phyloP scores from a whole-genome alignment of 2,329 filamentous ascomycete species.

The Lithohypha guttulata region DNA sequence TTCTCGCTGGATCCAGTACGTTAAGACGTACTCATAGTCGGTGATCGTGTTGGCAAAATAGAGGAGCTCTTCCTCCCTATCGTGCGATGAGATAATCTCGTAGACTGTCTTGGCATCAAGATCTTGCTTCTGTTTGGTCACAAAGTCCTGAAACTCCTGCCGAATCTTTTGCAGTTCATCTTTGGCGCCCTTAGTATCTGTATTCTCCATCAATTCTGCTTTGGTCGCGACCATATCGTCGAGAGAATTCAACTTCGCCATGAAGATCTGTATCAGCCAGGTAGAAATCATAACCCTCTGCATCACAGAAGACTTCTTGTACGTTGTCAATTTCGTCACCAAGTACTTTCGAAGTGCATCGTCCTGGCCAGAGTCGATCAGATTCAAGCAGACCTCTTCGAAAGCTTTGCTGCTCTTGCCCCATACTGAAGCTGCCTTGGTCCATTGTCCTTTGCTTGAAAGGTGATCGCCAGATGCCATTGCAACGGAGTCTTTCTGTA shows the following conservation, averaged over 20 bases:
- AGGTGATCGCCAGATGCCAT: slow-evolving; percentile 86
- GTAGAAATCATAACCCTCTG: slow-evolving; percentile 90
- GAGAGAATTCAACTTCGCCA: slow-evolving; percentile 89
- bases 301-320: slow-evolving; percentile 79
- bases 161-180: slow-evolving; percentile 60
- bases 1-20: slow-evolving; percentile 95
- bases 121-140: slow-evolving; percentile 72
- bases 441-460: slow-evolving; percentile 66
- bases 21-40: slow-evolving; percentile 88
- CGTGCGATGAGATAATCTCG: slow-evolving; percentile 91
- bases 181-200: slow-evolving; percentile 59
- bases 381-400: slow-evolving; percentile 82
- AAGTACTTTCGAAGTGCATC: slow-evolving; percentile 88
- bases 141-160: slow-evolving; percentile 79
- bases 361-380: slow-evolving; percentile 82
- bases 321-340: slow-evolving; percentile 65
- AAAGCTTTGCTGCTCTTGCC: slow-evolving; percentile 95
- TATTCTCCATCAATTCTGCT: slow-evolving; percentile 64
- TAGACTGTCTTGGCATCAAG: slow-evolving; percentile 87
- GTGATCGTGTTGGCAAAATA: slow-evolving; percentile 81
- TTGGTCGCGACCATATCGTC: slow-evolving; percentile 90
- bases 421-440: slow-evolving; percentile 80
- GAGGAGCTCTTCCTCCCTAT: slow-evolving; percentile 81
- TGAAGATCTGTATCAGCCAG: slow-evolving; percentile 92
- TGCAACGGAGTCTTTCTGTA: slow-evolving; percentile 82